Base-by-base conservation (phyloP, 768 basidiomycete genomes). In the Tricholoma furcatifolium region DNA sequence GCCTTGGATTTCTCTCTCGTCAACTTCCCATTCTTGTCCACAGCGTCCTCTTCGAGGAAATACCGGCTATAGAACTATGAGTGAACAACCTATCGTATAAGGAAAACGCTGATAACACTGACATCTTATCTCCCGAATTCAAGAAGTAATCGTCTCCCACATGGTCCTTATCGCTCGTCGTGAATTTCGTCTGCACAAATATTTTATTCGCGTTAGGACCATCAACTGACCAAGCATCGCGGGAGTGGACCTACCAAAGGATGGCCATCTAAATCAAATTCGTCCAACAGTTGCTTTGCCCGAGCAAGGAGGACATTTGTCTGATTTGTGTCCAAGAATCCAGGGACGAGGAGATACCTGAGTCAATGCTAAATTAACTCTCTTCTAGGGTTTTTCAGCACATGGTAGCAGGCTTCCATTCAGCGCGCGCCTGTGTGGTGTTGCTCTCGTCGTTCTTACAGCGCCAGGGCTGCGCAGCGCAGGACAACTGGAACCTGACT, bases 101-200 rank as follows among this genome's bases (percentile, higher is more conserved):
- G 47, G 21, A 12, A 30, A 36, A 34, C 8, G 20, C 4, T 34
- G 15, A 47, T 23, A 18, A 44, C 7, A 59, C 75, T 9, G 44
- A 79, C 74, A 98, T 91, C 77, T 97, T 97, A 69, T 98, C 93
- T 2, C 93, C 92, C 1, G 92, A 94, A 27, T 74, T 80, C 43
- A 99, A 74, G 64, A 99, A 99, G 68, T 98, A 98, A 30, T 92
- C 84, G 63, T 98, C 94, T 1, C 94, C 94, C 21, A 93, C 78
- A 60, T 93, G 91, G 48, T 85, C 75, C 52, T 81, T 73, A 54
- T 90, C 85, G 18, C 79, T 79, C 0, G 93, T 94, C 14, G 88
- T 90, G 70, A 99, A 99, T 64, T 84, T 89, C 11, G 94, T 98
- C 93, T 93, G 46, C 20, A 32, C 15, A 36, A n/a, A n/a, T n/a